Evolutionary conservation across 352 stramenopile species (phyloP).

Genomic region (Pythium phragmiticola): DNA sequence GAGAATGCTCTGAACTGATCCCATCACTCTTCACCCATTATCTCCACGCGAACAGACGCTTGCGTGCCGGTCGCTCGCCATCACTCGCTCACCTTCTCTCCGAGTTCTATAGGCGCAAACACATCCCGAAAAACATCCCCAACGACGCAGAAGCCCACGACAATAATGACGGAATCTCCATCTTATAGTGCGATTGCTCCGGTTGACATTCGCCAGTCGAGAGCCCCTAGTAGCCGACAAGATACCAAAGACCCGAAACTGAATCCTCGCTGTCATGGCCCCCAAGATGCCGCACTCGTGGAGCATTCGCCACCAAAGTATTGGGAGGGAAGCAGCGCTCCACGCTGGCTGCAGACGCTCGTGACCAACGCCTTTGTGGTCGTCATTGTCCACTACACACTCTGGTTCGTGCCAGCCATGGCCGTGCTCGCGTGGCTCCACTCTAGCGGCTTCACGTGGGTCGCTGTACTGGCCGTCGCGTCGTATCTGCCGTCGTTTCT

Average conservation of each 20-base stretch:
- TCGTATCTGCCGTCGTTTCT: conserved; percentile 55
- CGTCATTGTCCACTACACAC: conserved; percentile 68
- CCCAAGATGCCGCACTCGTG: conserved; percentile 15
- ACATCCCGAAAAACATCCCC: too few relatives aligned
- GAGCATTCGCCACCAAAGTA: conserved; percentile 42
- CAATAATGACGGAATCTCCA: neutral
- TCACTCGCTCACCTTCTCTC: neutral
- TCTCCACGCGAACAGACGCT: conserved; percentile 1
- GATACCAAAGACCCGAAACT: neutral
- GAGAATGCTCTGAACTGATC: neutral
- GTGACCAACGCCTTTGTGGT: conserved; percentile 46
- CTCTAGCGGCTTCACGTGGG: conserved; percentile 40
- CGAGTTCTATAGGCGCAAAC: too few relatives aligned
- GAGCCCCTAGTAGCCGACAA: neutral
- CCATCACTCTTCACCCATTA: neutral
- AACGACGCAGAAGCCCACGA: too few relatives aligned
- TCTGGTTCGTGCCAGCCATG: conserved; percentile 47
- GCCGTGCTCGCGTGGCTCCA: neutral
- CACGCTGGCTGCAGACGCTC: conserved; percentile 38
- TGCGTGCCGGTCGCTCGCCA: neutral
- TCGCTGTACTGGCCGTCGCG: conserved; percentile 37
- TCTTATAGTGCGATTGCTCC: neutral
- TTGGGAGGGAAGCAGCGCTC: conserved; percentile 38
- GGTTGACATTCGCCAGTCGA: neutral
- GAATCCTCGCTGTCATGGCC: too few relatives aligned